These are phyloP conservation scores for Nakazawaea wickerhamii DNA, from an alignment of 805 yeast species.

Conservation along the genomic window DNA sequence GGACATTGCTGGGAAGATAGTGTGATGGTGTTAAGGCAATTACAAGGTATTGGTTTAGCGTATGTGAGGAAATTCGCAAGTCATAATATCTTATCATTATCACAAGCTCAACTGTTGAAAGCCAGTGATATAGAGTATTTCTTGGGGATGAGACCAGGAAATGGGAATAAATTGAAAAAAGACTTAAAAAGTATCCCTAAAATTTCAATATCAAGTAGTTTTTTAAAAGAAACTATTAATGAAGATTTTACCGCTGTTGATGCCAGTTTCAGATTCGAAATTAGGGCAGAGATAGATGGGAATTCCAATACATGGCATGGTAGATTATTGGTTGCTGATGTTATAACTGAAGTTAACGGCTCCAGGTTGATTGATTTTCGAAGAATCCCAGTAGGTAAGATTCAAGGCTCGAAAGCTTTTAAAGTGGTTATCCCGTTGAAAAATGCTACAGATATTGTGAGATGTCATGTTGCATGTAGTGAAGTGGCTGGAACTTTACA, in stretches of 20 bases:
- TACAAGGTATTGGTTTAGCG: conserved; percentile 40
- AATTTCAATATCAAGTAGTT: conserved; percentile 21
- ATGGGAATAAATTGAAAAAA: conserved; percentile 31
- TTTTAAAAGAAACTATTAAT: conserved; percentile 14
- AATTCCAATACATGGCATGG: conserved; percentile 28
- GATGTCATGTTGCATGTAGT: conserved; percentile 30
- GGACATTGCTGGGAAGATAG: conserved; percentile 49
- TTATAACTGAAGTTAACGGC: conserved; percentile 23
- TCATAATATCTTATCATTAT: conserved; percentile 28
- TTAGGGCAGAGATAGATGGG: conserved; percentile 15
- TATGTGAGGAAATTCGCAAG: conserved; percentile 33
- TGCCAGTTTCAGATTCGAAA: conserved; percentile 19
- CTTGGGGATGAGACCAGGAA: conserved; percentile 35
- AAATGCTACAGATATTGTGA: conserved; percentile 20
- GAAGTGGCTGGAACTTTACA: conserved; percentile 30
- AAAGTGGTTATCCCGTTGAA: conserved; percentile 20
- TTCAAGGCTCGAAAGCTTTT: conserved; percentile 23
- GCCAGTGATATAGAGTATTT: conserved; percentile 34
- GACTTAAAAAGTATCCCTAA: conserved; percentile 32
- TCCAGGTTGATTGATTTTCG: conserved; percentile 37
- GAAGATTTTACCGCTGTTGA: conserved; percentile 4
- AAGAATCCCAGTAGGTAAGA: conserved; percentile 27
- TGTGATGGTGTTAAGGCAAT: conserved; percentile 38
- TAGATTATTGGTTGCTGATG: conserved; percentile 25
- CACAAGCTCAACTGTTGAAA: conserved; percentile 25